A percentile compares a stretch with the other conserved stretches of the same genome.
phyloP scores from a whole-genome alignment of 371 early-diverging fungal species.

The Rhizopus sp. region DNA sequence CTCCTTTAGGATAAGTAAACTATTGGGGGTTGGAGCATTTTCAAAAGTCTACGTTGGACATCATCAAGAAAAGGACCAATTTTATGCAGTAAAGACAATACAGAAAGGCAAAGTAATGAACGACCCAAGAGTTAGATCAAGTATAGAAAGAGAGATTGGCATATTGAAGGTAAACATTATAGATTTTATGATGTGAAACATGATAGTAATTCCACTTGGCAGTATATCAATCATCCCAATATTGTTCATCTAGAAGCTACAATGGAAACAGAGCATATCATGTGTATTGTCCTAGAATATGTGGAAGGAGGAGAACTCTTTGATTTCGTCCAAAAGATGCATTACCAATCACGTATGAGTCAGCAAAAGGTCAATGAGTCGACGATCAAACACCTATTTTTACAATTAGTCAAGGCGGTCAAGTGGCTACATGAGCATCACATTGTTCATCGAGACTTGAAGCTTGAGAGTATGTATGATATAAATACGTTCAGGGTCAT shows the following conservation, averaged over 20 bases:
- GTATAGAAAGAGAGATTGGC: slow-evolving; percentile 50
- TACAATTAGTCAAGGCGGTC: slow-evolving; percentile 63
- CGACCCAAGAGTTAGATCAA: slow-evolving; percentile 45
- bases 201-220: slow-evolving; percentile 5
- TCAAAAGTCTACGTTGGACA: slow-evolving; percentile 47
- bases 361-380: slow-evolving; percentile 31
- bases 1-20: slow-evolving; percentile 28
- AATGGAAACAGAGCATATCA: slow-evolving; percentile 64
- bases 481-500: not conserved
- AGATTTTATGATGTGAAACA: not conserved
- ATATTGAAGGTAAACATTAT: slow-evolving; percentile 37
- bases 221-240: slow-evolving; percentile 67
- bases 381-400: slow-evolving; percentile 35
- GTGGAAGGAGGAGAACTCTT: slow-evolving; percentile 68
- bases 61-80: slow-evolving; percentile 13
- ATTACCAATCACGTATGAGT: slow-evolving; percentile 16
- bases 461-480: slow-evolving; percentile 69
- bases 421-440: slow-evolving; percentile 70
- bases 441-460: slow-evolving; percentile 79
- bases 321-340: slow-evolving; percentile 59
- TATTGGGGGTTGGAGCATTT: slow-evolving; percentile 52
- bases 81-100: slow-evolving; percentile 46
- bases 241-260: slow-evolving; percentile 74
- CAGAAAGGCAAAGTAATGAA: slow-evolving; percentile 37
- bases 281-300: slow-evolving; percentile 69